Evolutionary conservation across 2,329 filamentous ascomycete genomes (phyloP), one percentile per base, ranked within the genome.

Genomic region (Catunica adiposa): DNA sequence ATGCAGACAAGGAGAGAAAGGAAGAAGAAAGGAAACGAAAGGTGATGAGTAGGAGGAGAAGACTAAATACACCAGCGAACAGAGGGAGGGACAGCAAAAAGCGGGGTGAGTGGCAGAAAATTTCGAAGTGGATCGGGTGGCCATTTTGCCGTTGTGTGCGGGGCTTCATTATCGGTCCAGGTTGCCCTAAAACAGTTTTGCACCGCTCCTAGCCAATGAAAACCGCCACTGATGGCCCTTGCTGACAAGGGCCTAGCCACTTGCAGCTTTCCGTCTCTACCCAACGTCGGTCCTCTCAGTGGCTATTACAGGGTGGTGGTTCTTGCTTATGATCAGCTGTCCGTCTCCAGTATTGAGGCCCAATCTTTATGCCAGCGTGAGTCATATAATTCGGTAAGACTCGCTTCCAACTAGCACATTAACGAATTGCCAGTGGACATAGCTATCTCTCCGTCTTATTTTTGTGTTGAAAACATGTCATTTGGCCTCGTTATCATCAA

Each of bases 1-100:
- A 54, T 59, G 57, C 57, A 59, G 56, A 55, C 44, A 56, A 53
- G 54, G 58, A 58, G 59, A 58, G 51, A 60, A 60, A 58, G 54
- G 53, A 54, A 53, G 34, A 58, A 51, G 57, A 55, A 58, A 59
- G 55, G 47, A 44, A 37, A 44, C 25, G 37, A 60, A 56, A 55
- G 47, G 47, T 42, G 37, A 40, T 20, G 58, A 31, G 53, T 42
- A 51, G 40, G 47, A 29, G 23, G 40, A 38, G 51, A 56, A 51
- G 56, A 52, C 56, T 56, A 59, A 58, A 59, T 56, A 59, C 42
- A 11, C 54, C 40, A 37, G n/a, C 46, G 26, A 20, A 11, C 20
- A 34, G 22, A 46, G 54, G 17, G 54, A 54, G 54, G 57, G 54
- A 51, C 23, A 54, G 46, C 47, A 37, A 56, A 56, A 56, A 56